phyloP scores from a whole-genome alignment of 805 yeast species.

The Brettanomyces sp. region DNA sequence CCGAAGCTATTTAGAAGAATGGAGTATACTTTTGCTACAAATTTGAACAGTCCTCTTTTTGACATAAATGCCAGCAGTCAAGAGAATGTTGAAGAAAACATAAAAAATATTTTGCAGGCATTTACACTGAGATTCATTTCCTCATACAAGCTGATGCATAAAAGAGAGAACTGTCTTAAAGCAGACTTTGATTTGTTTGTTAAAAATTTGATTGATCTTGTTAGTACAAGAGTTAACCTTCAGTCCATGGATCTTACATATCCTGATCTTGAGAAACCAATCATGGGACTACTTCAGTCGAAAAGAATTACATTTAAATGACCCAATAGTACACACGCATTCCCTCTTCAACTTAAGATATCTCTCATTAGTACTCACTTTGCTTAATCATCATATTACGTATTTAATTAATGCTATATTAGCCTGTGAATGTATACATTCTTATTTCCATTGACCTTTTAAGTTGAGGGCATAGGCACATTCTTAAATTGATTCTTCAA shows the following conservation, averaged over 20 bases:
- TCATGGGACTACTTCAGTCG: neutral
- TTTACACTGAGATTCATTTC: conserved; percentile 11
- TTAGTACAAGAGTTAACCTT: neutral
- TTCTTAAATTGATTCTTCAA: conserved; percentile 40
- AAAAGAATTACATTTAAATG: neutral
- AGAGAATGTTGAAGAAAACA: conserved; percentile 14
- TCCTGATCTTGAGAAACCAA: neutral
- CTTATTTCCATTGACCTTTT: too few relatives aligned
- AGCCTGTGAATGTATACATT: too few relatives aligned
- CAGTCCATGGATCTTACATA: neutral
- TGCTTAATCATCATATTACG: too few relatives aligned
- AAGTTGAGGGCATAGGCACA: neutral
- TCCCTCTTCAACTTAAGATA: too few relatives aligned
- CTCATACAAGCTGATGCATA: conserved; percentile 9
- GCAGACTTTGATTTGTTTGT: neutral
- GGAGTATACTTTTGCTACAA: conserved; percentile 1
- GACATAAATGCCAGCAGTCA: conserved; percentile 12
- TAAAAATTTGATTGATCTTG: neutral
- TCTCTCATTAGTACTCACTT: too few relatives aligned
- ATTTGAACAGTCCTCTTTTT: conserved; percentile 2
- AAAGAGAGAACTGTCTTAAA: conserved; percentile 2
- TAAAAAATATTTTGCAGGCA: conserved; percentile 8
- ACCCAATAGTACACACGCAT: too few relatives aligned
- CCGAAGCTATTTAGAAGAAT: conserved; percentile 13
- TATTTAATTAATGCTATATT: too few relatives aligned